Evolutionary conservation across 805 yeast genomes (phyloP), one percentile per base, ranked within the genome.

Genomic region (Sugiyamaella qingdaonensis): DNA sequence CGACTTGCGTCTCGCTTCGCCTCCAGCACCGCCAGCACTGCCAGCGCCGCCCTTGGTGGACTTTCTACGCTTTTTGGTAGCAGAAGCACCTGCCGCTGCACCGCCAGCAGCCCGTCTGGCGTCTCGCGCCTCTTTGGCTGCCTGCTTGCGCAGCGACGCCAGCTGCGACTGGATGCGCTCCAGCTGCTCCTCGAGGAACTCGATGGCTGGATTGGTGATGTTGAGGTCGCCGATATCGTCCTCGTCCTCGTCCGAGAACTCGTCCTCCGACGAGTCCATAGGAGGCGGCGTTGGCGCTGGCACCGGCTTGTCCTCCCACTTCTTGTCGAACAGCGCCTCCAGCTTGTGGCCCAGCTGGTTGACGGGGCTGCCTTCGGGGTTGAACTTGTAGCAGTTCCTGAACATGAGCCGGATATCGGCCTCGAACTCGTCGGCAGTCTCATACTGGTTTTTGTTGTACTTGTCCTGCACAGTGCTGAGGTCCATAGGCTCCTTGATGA

Each of bases 331-430:
- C 2, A 87, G 79, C 27, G 84, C 84, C 70, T 94, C 97, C 52
- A 94, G 74, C 61, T 90, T 79, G 68, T 88, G 96, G 16, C 98
- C 99, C 95, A 94, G 86, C 78, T 81, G 79, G 68, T 91, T 89
- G 35, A 94, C 99, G 47, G 95, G 95, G 4, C 96, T 84, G n/a
- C 97, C 96, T 62, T 87, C 96, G 1, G 99, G 98, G 70, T 94
- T 94, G 74, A 92, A 94, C 13, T 78, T 76, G 68, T 88, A 94
- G 72, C 98, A 92, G 71, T 94, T 92, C 57, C 79, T 75, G 73
- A 94, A 91, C 54, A 94, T 87, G 56, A 90, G 77, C 53, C 88
- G 78, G 35, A 92, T 80, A 66, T 94, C 99, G 42, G 70, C 72
- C 66, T 86, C 96, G 66, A 92, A 90, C 58, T 88, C 91, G 55